Base-by-base conservation (phyloP, 2,329 filamentous ascomycete species). In the Cladosporium sp. region DNA sequence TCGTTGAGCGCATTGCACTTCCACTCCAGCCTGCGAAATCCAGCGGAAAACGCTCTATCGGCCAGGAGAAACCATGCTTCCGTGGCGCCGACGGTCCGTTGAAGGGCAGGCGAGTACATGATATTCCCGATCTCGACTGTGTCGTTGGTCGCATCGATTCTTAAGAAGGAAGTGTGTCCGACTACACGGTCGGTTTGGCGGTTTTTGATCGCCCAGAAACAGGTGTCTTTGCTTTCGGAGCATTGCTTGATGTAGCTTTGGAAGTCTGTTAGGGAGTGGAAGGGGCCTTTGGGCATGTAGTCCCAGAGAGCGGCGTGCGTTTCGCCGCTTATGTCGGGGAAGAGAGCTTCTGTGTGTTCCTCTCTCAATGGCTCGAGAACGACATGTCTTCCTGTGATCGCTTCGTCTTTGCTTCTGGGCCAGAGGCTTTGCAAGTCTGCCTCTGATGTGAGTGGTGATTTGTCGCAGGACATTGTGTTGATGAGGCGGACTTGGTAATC, bases 1-100 rank as follows among this genome's bases (percentile, higher is more conserved):
- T 58, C 67, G 59, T 85, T 85, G 11, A 80, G 65, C 13, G 70
- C 57, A 59, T 85, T 75, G 47, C 78, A 80, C 58, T 85, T 85
- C 82, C 82, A 85, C 63, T 84, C 81, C 6, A 83, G 73, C 8
- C 82, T 69, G 2, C 75, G 62, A 59, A 79, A 82, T 11, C 51
- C 33, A 2, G 72, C 69, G 3, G 78, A 73, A 56, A 85, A 79
- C 0, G 73, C 73, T 48, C 79, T 69, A 35, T 68, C 67, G 35
- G 78, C 70, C 16, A 83, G 61, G 0, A 85, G 65, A 52, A 77
- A 83, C 54, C 78, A 71, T 0, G 74, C 72, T 60, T 85, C 82
- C 0, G 80, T 85, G 0, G 79, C 76, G 7, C 70, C 72, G 0
- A 71, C 70, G 0, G 79, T 83, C 12, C 75, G 72, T 59, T 80